phyloP scores from a whole-genome alignment of 2,329 filamentous ascomycete species.

The Colletotrichum magnum region DNA sequence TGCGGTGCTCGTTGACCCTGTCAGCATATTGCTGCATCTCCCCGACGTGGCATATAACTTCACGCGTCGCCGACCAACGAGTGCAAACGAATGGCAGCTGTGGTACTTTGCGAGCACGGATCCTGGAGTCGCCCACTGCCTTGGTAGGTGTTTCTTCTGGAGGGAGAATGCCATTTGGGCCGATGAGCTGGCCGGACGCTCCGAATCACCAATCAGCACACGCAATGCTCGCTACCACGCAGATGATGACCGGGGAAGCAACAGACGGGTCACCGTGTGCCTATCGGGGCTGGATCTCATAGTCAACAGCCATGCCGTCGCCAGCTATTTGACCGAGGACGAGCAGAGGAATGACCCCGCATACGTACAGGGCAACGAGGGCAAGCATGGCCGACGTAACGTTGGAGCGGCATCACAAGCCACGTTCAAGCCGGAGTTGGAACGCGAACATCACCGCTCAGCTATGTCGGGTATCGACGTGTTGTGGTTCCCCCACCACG shows the following conservation, averaged over 20 bases:
- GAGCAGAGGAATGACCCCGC: conserved; percentile 36
- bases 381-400: conserved; percentile 21
- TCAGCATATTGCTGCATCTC: conserved; percentile 76
- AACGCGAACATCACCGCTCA: conserved; percentile 15
- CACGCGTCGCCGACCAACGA: conserved; percentile 64
- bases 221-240: conserved; percentile 6
- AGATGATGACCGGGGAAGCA: conserved; percentile 40
- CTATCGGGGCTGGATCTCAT: conserved; percentile 75
- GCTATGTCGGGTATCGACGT: conserved; percentile 64
- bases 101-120: conserved; percentile 80
- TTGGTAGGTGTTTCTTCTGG: conserved; percentile 80
- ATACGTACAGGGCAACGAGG: conserved; percentile 40
- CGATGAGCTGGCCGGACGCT: conserved; percentile 66
- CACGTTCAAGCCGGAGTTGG: background rate
- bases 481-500: conserved; percentile 71
- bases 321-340: conserved; percentile 63
- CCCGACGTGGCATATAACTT: conserved; percentile 82
- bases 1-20: conserved; percentile 70
- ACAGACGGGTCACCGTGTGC: conserved; percentile 66
- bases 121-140: conserved; percentile 74
- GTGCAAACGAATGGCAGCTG: conserved; percentile 78
- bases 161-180: conserved; percentile 79
- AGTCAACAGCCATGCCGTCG: conserved; percentile 71
- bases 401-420: conserved; percentile 23
- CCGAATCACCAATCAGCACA: conserved; percentile 10